Evolutionary conservation across 2,329 filamentous ascomycete species (phyloP), one percentile per base, ranked within the genome.

Genomic region (Fusarium sp.): DNA sequence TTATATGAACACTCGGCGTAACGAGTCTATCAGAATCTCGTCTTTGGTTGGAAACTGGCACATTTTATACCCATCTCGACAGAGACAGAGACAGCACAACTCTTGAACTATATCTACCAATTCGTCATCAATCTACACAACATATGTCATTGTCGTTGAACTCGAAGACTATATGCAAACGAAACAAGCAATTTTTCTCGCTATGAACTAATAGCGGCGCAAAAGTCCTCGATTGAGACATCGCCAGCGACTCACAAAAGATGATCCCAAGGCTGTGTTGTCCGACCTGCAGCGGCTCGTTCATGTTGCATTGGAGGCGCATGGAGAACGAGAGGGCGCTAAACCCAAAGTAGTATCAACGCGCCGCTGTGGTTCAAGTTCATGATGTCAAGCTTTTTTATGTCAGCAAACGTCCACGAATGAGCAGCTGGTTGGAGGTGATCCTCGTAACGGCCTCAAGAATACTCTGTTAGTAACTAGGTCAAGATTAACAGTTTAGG

Each of bases 331-430:
- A 47, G 22, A 18, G 4, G 9, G n/a, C 18, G 22, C 71, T 69
- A 74, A 38, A 6, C 71, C 22, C 9, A 5, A 71, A 74, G 38
- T 35, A 74, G 40, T 63, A 11, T 27, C 6, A 29, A 74, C 40
- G 18, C 45, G 38, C 63, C 71, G 71, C 71, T 69, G 14, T 47
- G 45, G 29, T 25, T 16, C 54, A 25, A 25, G 31, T 16, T 57
- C 54, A 57, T 57, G 54, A 57, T 57, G 54, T 36, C 54, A 57
- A 57, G 56, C 47, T 52, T 52, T 52, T 52, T n/a, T 52, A 18
- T 52, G 47, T 52, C 16, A 31, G 47, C 27, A 20, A 10, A n/a
- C 27, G 10, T 52, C 4, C 6, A 31, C 27, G 27, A 52, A 52
- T 52, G 25, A 52, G 18, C 5, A 29, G 47, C 27, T 3, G 18